Evolutionary conservation across 495 filamentous ascomycete species (phyloP).

Genomic region (Penicillium taxi): DNA sequence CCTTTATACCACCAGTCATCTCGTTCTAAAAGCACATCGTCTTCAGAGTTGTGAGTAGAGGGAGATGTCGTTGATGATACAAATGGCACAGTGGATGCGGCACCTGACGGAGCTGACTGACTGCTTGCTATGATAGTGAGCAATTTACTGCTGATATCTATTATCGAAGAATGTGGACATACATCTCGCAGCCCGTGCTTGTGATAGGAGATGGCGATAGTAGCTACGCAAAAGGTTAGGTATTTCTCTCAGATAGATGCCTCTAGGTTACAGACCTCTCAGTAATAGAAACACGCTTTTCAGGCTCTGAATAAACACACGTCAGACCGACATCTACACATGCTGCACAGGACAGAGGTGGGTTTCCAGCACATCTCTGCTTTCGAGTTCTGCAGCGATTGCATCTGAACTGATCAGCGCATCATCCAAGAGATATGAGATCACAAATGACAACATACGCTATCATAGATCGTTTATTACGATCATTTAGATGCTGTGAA

Average conservation of each 20-base stretch:
- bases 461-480: conserved; percentile 24
- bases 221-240: conserved; percentile 17
- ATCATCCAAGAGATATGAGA: background rate
- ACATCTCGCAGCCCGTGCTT: conserved; percentile 15
- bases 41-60: conserved; percentile 11
- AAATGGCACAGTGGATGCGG: conserved; percentile 6
- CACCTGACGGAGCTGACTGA: conserved; percentile 4
- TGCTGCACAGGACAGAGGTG: conserved; percentile 27
- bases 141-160: background rate
- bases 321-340: conserved; percentile 25
- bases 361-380: conserved; percentile 30
- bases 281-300: conserved; percentile 29
- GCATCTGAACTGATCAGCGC: conserved; percentile 20
- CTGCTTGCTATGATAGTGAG: background rate
- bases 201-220: conserved; percentile 25
- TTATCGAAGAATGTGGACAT: background rate
- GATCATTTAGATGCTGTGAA: conserved; percentile 16
- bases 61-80: conserved; percentile 5
- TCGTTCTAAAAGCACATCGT: conserved; percentile 20
- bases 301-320: conserved; percentile 33
- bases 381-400: conserved; percentile 33
- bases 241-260: background rate
- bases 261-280: conserved; percentile 24
- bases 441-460: conserved; percentile 21
- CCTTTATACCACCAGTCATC: conserved; percentile 38